Evolutionary conservation across 768 basidiomycete genomes (phyloP).

Genomic region (Gloeostereum incarnatum): DNA sequence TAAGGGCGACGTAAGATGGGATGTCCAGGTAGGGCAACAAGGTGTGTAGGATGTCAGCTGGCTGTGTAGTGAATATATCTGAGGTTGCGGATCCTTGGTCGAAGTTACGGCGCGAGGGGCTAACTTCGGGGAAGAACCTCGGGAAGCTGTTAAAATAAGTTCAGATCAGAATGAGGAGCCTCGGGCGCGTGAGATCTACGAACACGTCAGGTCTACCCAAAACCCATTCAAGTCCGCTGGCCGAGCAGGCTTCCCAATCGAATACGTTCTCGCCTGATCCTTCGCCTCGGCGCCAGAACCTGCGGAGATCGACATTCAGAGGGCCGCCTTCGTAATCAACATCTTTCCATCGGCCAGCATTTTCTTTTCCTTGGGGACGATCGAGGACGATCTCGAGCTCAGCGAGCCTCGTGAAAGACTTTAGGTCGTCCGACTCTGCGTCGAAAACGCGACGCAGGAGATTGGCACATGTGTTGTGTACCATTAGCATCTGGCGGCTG

Average conservation of each 20-base stretch:
- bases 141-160: constrained; percentile 15
- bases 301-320: constrained; percentile 12
- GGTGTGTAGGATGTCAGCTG: constrained; percentile 14
- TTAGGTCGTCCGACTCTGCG: constrained; percentile 4
- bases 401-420: constrained; percentile 7
- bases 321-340: constrained; percentile 15
- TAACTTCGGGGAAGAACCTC: constrained; percentile 11
- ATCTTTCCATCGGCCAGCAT: constrained; percentile 10
- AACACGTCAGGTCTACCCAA: constrained; percentile 11
- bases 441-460: constrained; percentile 14
- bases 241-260: constrained; percentile 11
- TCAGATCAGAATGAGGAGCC: background rate
- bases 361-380: constrained; percentile 9
- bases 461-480: constrained; percentile 12
- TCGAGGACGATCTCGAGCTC: constrained; percentile 14
- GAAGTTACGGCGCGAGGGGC: constrained; percentile 6
- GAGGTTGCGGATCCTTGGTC: background rate
- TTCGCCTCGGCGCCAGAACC: constrained; percentile 10
- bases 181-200: constrained; percentile 8
- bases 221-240: constrained; percentile 9
- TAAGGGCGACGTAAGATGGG: constrained; percentile 12
- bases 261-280: constrained; percentile 9
- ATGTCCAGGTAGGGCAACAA: constrained; percentile 14
- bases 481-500: constrained; percentile 4
- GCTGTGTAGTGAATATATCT: constrained; percentile 11